Conservation (phyloP, 495 filamentous ascomycete genomes). For the Hypoxylon rickii region DNA sequence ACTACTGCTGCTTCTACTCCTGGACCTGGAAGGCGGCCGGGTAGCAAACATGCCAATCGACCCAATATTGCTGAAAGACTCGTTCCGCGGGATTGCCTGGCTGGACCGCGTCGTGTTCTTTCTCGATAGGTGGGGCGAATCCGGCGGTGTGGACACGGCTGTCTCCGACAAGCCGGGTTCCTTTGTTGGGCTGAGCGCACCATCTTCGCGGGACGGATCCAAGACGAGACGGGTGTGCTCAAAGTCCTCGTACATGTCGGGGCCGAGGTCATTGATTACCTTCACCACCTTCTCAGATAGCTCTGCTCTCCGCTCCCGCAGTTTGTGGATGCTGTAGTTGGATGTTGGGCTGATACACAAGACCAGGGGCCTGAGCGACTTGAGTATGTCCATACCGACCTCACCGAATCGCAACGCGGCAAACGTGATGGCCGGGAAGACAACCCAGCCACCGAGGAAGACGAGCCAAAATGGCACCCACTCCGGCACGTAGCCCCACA, state of each 20-base stretch:
- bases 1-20: constrained; percentile 72
- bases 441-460: constrained; percentile 68
- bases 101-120: constrained; percentile 51
- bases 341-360: constrained; percentile 84
- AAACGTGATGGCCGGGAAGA: constrained; percentile 90
- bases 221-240: constrained; percentile 79
- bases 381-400: constrained; percentile 96
- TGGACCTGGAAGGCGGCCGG: constrained; percentile 71
- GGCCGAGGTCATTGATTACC: constrained; percentile 91
- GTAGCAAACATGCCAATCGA: constrained; percentile 88
- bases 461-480: constrained; percentile 83
- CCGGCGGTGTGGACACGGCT: constrained; percentile 33
- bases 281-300: constrained; percentile 84
- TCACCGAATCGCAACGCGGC: constrained; percentile 95
- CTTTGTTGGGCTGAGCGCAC: constrained; percentile 25
- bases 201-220: constrained; percentile 45
- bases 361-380: constrained; percentile 89
- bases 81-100: constrained; percentile 75
- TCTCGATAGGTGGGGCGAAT: constrained; percentile 35
- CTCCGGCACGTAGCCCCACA: constrained; percentile 76
- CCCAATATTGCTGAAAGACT: constrained; percentile 87
- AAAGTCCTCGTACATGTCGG: constrained; percentile 97
- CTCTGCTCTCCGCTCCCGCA: constrained; percentile 71
- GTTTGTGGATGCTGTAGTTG: constrained; percentile 78
- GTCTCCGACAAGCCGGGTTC: constrained; percentile 24